Conservation (phyloP, 257 asterid species). For the Salvia hispanica region DNA sequence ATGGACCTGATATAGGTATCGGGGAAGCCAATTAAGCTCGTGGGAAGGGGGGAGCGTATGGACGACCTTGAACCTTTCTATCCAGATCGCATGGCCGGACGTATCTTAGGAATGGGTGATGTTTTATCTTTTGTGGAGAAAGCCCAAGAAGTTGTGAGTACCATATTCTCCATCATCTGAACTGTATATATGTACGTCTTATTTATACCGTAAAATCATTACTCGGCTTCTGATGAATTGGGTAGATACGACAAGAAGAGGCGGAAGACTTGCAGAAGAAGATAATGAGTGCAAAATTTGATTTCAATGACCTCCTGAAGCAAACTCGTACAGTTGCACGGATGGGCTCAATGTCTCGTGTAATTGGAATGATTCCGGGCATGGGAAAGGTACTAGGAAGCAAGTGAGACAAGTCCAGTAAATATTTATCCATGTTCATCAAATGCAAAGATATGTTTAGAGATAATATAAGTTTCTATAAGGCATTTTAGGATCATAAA, state of each 20-base stretch:
- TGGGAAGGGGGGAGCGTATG: slow-evolving; percentile 93
- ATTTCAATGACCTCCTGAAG: slow-evolving; percentile 92
- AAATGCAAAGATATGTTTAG: not conserved
- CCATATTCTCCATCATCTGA: slow-evolving; percentile 30
- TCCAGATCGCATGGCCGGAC: slow-evolving; percentile 99
- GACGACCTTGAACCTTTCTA: slow-evolving; percentile 99
- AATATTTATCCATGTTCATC: slow-evolving; percentile 21
- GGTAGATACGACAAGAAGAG: slow-evolving; percentile 93
- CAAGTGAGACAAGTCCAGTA: not conserved
- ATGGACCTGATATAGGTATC: slow-evolving; percentile 64
- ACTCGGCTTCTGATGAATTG: slow-evolving; percentile 24
- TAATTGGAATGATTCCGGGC: slow-evolving; percentile 97
- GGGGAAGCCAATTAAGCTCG: slow-evolving; percentile 99
- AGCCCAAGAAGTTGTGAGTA: slow-evolving; percentile 97
- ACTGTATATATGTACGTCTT: not conserved
- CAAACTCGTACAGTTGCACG: slow-evolving; percentile 93
- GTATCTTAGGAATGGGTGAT: slow-evolving; percentile 98
- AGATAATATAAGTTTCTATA: not conserved
- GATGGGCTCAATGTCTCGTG: slow-evolving; percentile 99
- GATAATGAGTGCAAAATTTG: slow-evolving; percentile 96
- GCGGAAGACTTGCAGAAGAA: slow-evolving; percentile 96
- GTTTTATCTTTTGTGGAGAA: slow-evolving; percentile 97
- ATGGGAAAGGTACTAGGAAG: slow-evolving; percentile 77
- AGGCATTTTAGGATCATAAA: slow-evolving; percentile 26
- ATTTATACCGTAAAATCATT: slow-evolving; percentile 7